Evolutionary conservation across 495 filamentous ascomycete genomes (phyloP).

Genomic region (Hyaloscypha finlandica): DNA sequence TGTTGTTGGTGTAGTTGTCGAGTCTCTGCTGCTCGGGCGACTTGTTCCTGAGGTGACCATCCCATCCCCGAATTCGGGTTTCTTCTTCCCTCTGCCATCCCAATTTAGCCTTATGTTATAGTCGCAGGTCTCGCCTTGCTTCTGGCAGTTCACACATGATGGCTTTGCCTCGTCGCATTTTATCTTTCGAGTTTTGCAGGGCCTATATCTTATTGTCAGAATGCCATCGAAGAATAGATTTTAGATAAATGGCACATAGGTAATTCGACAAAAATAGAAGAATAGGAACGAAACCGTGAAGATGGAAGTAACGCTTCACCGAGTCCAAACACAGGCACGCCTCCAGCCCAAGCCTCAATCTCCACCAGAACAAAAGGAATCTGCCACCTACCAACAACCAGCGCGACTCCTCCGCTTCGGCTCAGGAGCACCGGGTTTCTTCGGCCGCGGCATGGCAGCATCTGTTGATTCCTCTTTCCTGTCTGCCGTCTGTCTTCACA

Average conservation of each 20-base stretch:
- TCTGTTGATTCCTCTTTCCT: background rate
- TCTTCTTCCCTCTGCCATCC: conserved; percentile 66
- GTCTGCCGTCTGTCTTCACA: background rate
- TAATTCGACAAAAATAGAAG: background rate
- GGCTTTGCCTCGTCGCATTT: conserved; percentile 89
- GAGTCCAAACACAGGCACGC: background rate
- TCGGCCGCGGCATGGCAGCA: conserved; percentile 62
- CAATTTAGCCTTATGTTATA: conserved; percentile 86
- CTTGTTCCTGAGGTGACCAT: conserved; percentile 16
- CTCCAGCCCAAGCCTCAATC: background rate
- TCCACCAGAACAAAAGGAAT: background rate
- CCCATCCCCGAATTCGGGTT: conserved; percentile 20
- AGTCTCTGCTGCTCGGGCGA: background rate
- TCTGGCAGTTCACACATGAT: conserved; percentile 73
- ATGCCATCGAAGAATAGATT: background rate
- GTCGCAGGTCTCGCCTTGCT: conserved; percentile 76
- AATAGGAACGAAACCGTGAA: background rate
- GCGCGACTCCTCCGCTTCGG: conserved; percentile 75
- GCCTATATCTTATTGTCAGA: conserved; percentile 49
- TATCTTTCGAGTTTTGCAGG: conserved; percentile 83
- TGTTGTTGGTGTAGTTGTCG: background rate
- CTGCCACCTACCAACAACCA: conserved; percentile 74
- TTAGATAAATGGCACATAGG: background rate
- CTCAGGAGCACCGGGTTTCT: conserved; percentile 64
- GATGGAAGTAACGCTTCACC: background rate